Evolutionary conservation across 495 filamentous ascomycete genomes (phyloP).

Genomic region (Penicillium arizonense): DNA sequence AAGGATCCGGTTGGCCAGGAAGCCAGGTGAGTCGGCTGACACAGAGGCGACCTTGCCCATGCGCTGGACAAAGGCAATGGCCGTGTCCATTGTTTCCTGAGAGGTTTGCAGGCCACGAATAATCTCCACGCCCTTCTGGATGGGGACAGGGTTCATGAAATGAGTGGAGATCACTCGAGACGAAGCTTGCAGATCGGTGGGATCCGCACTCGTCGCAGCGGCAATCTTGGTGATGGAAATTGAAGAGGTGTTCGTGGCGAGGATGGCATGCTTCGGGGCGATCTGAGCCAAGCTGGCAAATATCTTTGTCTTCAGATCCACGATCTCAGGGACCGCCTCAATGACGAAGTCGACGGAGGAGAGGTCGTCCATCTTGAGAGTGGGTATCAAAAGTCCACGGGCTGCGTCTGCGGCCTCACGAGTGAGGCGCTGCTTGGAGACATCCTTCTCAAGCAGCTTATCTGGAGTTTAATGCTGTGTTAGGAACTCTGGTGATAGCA

Average conservation of each 20-base stretch:
- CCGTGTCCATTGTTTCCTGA: constrained; percentile 71
- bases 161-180: constrained; percentile 93
- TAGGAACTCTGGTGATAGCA: background rate
- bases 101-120: constrained; percentile 93
- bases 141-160: constrained; percentile 98
- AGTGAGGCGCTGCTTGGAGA: constrained; percentile 78
- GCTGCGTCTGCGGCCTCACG: constrained; percentile 71
- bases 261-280: constrained; percentile 81
- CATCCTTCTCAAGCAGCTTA: constrained; percentile 88
- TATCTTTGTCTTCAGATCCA: constrained; percentile 79
- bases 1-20: constrained; percentile 93
- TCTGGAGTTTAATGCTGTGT: constrained; percentile 49
- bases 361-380: constrained; percentile 74
- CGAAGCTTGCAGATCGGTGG: constrained; percentile 74
- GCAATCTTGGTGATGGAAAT: constrained; percentile 97
- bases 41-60: constrained; percentile 93
- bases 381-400: constrained; percentile 64
- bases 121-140: constrained; percentile 98
- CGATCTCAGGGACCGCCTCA: constrained; percentile 95
- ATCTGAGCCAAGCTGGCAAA: constrained; percentile 83
- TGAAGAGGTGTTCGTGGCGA: constrained; percentile 96
- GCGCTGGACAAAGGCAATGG: constrained; percentile 79
- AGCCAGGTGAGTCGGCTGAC: constrained; percentile 87
- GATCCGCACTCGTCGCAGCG: constrained; percentile 72
- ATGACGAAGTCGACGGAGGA: constrained; percentile 94